These are phyloP conservation scores for Cylindrodendrum hubeiense DNA, from an alignment of 2,329 filamentous ascomycete species.

Conservation along the genomic window DNA sequence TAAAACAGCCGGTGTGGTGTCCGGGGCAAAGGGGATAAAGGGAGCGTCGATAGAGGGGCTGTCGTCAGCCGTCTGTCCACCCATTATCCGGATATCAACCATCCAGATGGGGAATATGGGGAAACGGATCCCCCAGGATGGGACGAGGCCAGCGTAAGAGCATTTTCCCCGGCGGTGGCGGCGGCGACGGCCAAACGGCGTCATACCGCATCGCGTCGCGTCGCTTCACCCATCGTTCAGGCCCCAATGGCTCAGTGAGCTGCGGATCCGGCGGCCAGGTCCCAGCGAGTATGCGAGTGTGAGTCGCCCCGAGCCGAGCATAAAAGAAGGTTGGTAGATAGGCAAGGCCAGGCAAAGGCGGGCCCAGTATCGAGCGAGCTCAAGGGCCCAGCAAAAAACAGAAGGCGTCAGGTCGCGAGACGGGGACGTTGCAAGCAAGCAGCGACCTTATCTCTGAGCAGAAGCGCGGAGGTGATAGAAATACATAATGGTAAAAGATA, in stretches of 20 bases:
- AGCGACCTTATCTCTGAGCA: slow-evolving; percentile 47
- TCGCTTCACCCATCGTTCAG: slow-evolving; percentile 18
- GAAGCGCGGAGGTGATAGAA: slow-evolving; percentile 49
- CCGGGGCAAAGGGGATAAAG: slow-evolving; percentile 4
- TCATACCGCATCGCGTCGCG: slow-evolving; percentile 23
- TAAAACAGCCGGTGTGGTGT: slow-evolving; percentile 21
- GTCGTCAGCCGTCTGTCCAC: slow-evolving; percentile 1
- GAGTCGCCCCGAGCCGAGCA: slow-evolving; percentile 3
- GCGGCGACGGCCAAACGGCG: slow-evolving; percentile 19
- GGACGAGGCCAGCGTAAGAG: slow-evolving; percentile 9
- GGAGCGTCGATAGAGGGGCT: not conserved
- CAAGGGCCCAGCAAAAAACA: slow-evolving; percentile 28
- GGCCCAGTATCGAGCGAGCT: slow-evolving; percentile 16
- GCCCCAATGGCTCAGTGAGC: slow-evolving; percentile 4
- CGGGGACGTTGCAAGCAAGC: slow-evolving; percentile 8
- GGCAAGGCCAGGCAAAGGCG: slow-evolving; percentile 6
- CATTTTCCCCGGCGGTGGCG: slow-evolving; percentile 33
- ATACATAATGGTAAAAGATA: slow-evolving; percentile 55
- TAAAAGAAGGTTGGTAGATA: not conserved
- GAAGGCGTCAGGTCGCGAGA: slow-evolving; percentile 27
- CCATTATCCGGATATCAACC: slow-evolving; percentile 14
- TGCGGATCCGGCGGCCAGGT: slow-evolving; percentile 19
- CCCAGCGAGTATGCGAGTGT: not conserved
- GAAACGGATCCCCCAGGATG: slow-evolving; percentile 23
- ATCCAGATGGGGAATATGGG: slow-evolving; percentile 17